Evolutionary conservation across 371 early-diverging fungal genomes (phyloP), one percentile per base, ranked within the genome.

Genomic region (Rhizopus microsporus): DNA sequence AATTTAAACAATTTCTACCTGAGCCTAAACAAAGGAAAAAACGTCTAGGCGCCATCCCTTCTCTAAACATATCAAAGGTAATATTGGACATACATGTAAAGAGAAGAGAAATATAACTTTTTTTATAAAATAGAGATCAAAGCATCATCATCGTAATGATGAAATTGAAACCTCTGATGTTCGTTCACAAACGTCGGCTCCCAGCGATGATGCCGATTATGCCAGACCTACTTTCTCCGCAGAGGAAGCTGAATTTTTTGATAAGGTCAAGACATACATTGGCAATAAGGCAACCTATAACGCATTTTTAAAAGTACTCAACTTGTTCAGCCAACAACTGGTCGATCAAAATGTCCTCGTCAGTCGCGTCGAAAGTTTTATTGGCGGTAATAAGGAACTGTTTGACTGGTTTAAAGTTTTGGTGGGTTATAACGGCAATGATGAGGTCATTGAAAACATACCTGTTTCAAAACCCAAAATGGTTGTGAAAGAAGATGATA

Each of bases 281-380:
- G 87, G 87, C 9, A 89, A 92, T 75, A 90, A 92, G 56, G 75
- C 82, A 7, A 86, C 93, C 0, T 98, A 97, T 74, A 88, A 88
- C 65, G 98, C 99, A 68, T 99, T 99, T 73, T 78, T 99, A 47
- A 98, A 97, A 75, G 80, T 93, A 4, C 76, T 99, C 31, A 99
- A 99, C 65, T 76, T 98, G 40, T 99, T 90, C 76, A 96, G 93
- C 63, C 96, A 98, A 65, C 94, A 96, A 67, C 88, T 97, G 38
- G 83, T 99, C 54, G 92, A 91, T 60, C 81, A 86, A 34, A 87
- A 90, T 58, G 85, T 80, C 6, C 83, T 94, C n/a, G 91, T 94
- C 31, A 92, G 89, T 51, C 89, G 86, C 15, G 95, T 88, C 4
- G 87, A 86, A 67, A 84, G 84, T 16, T 99, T 92, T 64, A 84